Base-by-base conservation (phyloP, 177 flowering plant genomes). In the Tripterygium wilfordii region DNA sequence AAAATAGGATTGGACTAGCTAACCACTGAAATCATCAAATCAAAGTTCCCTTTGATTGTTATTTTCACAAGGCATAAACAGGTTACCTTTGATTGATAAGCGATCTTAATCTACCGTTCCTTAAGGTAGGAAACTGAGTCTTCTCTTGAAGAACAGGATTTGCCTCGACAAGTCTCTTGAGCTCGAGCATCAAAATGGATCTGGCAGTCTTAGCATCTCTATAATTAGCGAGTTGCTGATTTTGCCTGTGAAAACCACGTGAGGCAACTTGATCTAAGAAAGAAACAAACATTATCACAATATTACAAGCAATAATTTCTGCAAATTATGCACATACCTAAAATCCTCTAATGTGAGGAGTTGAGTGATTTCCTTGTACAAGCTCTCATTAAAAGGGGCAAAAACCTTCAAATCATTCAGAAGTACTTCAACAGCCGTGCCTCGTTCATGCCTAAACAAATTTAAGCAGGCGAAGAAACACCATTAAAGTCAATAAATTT, bases 71-170 rank as follows among this genome's bases (percentile, higher is more conserved):
- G n/a, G n/a, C n/a, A n/a, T n/a, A n/a, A n/a, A n/a, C n/a, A 24
- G 35, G 10, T 27, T 32, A 70, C 70, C 71, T 55, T 18, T 70
- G 68, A 42, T 70, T 70, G 28, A 65, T 48, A 4, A 70, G 48
- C 35, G 16, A 20, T 13, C 54, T 28, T 22, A 71, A 29, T 42
- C 76, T 67, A 31, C 45, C 27, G 16, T 23, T 23, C 36, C 27
- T 31, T 10, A 71, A n/a, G 16, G 13, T 32, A 50, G 72, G 72
- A 19, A 67, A 64, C 25, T 46, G 45, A 43, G 68, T 33, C 25
- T 64, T 67, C 13, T 53, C 72, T 29, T 43, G 62, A 23, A 67
- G 49, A 18, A 54, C 32, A 2, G 76, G 72, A 58, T 62, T 71
- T 36, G 65, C 62, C 57, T 57, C 56, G 18, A 71, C 19, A 10